Conservation (phyloP, 495 filamentous ascomycete species). For the Xylaria bambusicola region DNA sequence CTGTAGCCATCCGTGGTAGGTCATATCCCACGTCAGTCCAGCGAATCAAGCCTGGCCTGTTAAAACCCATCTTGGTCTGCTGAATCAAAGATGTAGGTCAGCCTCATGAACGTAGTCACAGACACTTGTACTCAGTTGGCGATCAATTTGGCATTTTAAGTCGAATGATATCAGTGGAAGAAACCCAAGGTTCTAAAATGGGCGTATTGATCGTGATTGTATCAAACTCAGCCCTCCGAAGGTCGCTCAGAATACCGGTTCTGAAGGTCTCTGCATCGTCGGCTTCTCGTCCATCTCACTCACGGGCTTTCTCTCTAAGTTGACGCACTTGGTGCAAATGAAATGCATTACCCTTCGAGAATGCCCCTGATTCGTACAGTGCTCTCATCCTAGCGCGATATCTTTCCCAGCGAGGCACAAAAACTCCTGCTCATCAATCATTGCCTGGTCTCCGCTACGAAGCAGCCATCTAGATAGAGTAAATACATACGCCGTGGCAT, state of each 20-base stretch:
- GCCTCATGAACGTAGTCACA: conserved; percentile 32
- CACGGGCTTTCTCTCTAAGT: background rate
- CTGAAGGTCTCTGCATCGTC: conserved; percentile 16
- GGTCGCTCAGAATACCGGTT: conserved; percentile 12
- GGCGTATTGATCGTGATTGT: conserved; percentile 28
- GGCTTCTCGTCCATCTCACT: background rate
- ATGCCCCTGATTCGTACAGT: background rate
- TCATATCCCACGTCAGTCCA: conserved; percentile 45
- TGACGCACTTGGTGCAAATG: background rate
- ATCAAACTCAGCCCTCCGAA: conserved; percentile 19
- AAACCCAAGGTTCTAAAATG: conserved; percentile 20
- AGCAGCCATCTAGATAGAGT: conserved; percentile 62
- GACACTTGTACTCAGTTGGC: conserved; percentile 28
- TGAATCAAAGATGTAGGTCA: background rate
- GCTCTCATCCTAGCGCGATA: background rate
- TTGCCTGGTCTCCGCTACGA: conserved; percentile 63
- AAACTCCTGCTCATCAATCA: conserved; percentile 51
- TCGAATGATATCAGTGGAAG: conserved; percentile 29
- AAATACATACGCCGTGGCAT: conserved; percentile 56
- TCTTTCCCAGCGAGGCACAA: conserved; percentile 52
- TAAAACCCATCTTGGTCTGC: conserved; percentile 33
- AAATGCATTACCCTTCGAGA: background rate
- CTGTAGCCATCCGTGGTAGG: conserved; percentile 44
- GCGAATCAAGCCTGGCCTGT: conserved; percentile 27
- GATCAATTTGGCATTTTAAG: conserved; percentile 25